These are phyloP conservation scores for Salix exigua DNA, from an alignment of 345 rosid genomes.

Conservation along the genomic window DNA sequence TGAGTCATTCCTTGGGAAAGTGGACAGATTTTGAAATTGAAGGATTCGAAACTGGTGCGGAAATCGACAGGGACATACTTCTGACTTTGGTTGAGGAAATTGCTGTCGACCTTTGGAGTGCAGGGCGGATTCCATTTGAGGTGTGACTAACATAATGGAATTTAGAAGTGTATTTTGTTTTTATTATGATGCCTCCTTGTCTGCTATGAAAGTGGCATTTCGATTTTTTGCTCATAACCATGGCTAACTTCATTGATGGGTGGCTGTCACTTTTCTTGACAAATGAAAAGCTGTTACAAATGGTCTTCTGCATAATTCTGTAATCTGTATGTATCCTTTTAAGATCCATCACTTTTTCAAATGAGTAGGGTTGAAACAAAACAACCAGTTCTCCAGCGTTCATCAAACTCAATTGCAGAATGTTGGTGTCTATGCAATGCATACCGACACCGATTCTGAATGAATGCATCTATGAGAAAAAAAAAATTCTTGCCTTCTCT, in stretches of 20 bases:
- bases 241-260: not conserved
- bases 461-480: not conserved
- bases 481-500: not conserved
- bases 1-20: conserved; percentile 57
- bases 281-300: not conserved
- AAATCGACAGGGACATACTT: conserved; percentile 56
- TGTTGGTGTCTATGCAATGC: not conserved
- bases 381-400: not conserved
- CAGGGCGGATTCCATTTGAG: not conserved
- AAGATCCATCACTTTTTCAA: not conserved
- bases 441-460: too few relatives aligned
- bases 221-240: not conserved
- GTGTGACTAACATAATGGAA: not conserved
- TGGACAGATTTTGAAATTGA: conserved; percentile 68
- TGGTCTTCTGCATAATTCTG: not conserved
- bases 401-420: not conserved
- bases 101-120: conserved; percentile 37
- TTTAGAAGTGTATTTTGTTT: not conserved
- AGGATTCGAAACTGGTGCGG: conserved; percentile 50
- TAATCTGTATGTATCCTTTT: not conserved
- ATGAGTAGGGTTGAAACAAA: not conserved
- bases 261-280: not conserved
- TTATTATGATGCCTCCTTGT: not conserved
- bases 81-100: conserved; percentile 53
- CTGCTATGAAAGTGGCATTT: not conserved